These are phyloP conservation scores for Pleoardoris graminearum DNA, from an alignment of 2,329 filamentous ascomycete species.

Conservation along the genomic window DNA sequence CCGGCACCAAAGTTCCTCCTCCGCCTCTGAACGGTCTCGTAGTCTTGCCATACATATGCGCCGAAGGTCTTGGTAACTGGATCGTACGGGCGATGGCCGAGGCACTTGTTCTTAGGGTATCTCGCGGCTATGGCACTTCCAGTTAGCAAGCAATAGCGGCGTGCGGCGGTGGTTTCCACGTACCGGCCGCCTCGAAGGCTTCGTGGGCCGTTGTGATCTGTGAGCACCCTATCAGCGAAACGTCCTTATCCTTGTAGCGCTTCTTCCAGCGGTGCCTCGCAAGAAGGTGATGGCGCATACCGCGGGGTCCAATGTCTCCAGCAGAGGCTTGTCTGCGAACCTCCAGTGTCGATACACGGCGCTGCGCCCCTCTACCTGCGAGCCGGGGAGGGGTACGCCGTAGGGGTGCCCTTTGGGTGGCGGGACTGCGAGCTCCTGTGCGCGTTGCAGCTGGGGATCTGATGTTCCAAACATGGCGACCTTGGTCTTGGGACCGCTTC, in stretches of 20 bases:
- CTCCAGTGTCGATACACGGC: conserved; percentile 83
- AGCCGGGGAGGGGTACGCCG: conserved; percentile 74
- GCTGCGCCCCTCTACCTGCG: conserved; percentile 71
- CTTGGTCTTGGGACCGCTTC: not conserved
- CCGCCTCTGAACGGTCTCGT: conserved; percentile 75
- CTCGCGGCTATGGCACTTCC: conserved; percentile 51
- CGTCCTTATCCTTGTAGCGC: not conserved
- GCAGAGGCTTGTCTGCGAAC: conserved; percentile 66
- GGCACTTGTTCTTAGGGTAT: conserved; percentile 69
- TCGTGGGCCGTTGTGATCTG: conserved; percentile 73
- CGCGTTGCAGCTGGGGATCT: conserved; percentile 37
- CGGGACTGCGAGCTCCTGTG: conserved; percentile 58
- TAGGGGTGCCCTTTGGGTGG: conserved; percentile 79
- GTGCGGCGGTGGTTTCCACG: conserved; percentile 10
- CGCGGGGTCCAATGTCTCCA: conserved; percentile 58
- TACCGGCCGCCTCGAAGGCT: conserved; percentile 70
- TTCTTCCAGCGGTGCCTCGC: not conserved
- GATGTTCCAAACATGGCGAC: conserved; percentile 35
- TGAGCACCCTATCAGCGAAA: conserved; percentile 10
- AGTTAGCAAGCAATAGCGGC: conserved; percentile 4
- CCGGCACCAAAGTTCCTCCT: conserved; percentile 85
- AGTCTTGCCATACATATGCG: conserved; percentile 82
- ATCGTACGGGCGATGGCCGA: conserved; percentile 83
- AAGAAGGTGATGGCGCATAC: conserved; percentile 12
- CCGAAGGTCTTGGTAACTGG: conserved; percentile 71